Percentiles rank a stretch among this genome's conserved stretches.
These are phyloP conservation scores for Spatholobus suberectus DNA, from an alignment of 306 rosid species.

Conservation along the genomic window DNA sequence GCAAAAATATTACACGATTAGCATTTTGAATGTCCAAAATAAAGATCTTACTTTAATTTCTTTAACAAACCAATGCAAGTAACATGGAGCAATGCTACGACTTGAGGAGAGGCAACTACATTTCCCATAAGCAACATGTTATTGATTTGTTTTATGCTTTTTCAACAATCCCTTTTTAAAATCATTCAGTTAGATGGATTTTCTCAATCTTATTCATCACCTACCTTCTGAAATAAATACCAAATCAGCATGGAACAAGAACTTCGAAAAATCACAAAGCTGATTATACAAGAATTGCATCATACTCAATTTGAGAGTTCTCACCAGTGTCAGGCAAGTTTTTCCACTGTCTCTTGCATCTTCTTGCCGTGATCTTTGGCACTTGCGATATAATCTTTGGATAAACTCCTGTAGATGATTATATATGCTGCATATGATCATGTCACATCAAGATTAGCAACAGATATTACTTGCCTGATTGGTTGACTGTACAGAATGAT, in stretches of 20 bases:
- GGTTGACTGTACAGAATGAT: background rate
- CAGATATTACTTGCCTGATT: background rate
- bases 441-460: slow-evolving; percentile 40
- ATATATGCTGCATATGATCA: slow-evolving; percentile 81
- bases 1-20: background rate
- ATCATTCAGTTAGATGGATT: background rate
- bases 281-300: slow-evolving; percentile 6
- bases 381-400: slow-evolving; percentile 50
- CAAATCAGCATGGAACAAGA: slow-evolving; percentile 7
- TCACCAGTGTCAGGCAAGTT: slow-evolving; percentile 44
- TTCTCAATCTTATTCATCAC: background rate
- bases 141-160: slow-evolving; percentile 8
- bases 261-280: background rate
- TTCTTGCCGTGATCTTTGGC: slow-evolving; percentile 50
- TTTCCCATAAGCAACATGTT: slow-evolving; percentile 2
- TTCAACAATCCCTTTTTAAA: slow-evolving; percentile 21
- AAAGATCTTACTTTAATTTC: slow-evolving; percentile 14
- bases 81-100: slow-evolving; percentile 12
- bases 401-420: slow-evolving; percentile 72
- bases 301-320: slow-evolving; percentile 36
- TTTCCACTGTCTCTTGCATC: slow-evolving; percentile 45
- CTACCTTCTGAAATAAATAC: slow-evolving; percentile 26
- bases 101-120: slow-evolving; percentile 23
- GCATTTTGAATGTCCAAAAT: background rate
- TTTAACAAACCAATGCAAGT: background rate